Base-by-base conservation (phyloP, 1,284 basidiomycete genomes). In the Tylopilus orsonianus region DNA sequence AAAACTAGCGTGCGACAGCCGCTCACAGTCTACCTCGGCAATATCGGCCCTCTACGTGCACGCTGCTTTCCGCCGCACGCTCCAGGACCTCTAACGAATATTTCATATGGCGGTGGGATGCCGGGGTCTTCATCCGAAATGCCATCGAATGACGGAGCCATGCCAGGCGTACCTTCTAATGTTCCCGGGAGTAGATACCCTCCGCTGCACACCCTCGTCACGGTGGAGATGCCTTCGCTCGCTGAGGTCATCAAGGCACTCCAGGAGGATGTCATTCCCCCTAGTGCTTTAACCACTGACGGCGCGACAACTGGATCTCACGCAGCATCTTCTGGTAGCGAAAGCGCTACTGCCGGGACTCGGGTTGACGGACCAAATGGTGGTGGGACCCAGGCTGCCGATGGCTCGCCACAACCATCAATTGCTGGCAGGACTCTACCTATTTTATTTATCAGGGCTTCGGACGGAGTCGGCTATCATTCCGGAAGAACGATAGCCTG, bases 11-110 rank as follows among this genome's bases (percentile, higher is more conserved):
- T 72, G 22, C 80, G 81, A 49, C 77, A 77, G n/a, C 81, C 90
- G 2, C 75, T 95, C 29, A 87, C 94, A 55, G 83, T 96, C 10
- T 97, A 94, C 71, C 77, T 95, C 5, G 94, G 94, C 20, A 88
- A 87, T 52, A 73, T 96, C 12, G 94, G 94, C 1, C 93, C 93
- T 4, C 75, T 96, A 34, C 75, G 75, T 22, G 73, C 83, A 50
- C 82, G 85, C 30, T 76, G 87, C 44, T 88, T 85, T 62, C 85
- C 87, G 55, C 76, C 85, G 1, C 73, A 80, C 16, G 73, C 81
- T 35, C 77, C 83, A 6, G 85, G 84, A 14, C 81, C 83, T 6
- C 64, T 86, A 44, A 84, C 82, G 23, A 75, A 73, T 44, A 73
- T 87, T 40, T 73, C 78, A 2, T 85, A 80, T 55, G 75, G 79